Base-by-base conservation (phyloP, 768 basidiomycete genomes). In the Macrolepiota albuminosa region DNA sequence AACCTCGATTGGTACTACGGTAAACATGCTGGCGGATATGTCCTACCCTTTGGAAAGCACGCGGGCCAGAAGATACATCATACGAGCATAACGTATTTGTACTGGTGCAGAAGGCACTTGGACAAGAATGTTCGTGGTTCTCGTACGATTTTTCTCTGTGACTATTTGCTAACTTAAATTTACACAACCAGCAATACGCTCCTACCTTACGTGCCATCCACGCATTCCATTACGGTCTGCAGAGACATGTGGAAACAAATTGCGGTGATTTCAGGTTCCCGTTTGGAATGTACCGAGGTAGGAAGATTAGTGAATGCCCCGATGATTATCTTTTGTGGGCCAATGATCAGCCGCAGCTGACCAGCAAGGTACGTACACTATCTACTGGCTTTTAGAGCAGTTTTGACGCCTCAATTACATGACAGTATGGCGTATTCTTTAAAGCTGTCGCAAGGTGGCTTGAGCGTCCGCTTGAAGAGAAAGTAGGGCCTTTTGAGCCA, bases 21-120 rank as follows among this genome's bases (percentile, higher is more conserved):
- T 2, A 13, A 21, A 7, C 11, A 57, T 18, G 60, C 60, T 1
- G 63, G 60, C 10, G 57, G 60, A 6, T 29, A 52, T 29, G 39
- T 53, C 21, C 29, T 59, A 4, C n/a, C 40, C 14, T 64, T 59
- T 37, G 60, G 63, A 24, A 59, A 53, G 24, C 37, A 58, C 37
- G 2, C 4, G 14, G 57, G 46, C 2, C 54, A 57, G 40, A 61
- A 48, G 54, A 51, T 64, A 24, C 45, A 54, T 34, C 7, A 59
- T 7, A 61, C 55, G 24, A 58, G 60, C 24, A 47, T 64, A 29
- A 49, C 57, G 4, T 64, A 64, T 43, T 13, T 64, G 29, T 48
- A 61, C 13, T 59, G 55, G 63, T 61, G 63, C 37, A 40, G 16
- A 2, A 47, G 45, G 39, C 51, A 26, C 18, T 53, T 58, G 1